phyloP scores from a whole-genome alignment of 129 eudicot species.

The Smallanthus sonchifolius region DNA sequence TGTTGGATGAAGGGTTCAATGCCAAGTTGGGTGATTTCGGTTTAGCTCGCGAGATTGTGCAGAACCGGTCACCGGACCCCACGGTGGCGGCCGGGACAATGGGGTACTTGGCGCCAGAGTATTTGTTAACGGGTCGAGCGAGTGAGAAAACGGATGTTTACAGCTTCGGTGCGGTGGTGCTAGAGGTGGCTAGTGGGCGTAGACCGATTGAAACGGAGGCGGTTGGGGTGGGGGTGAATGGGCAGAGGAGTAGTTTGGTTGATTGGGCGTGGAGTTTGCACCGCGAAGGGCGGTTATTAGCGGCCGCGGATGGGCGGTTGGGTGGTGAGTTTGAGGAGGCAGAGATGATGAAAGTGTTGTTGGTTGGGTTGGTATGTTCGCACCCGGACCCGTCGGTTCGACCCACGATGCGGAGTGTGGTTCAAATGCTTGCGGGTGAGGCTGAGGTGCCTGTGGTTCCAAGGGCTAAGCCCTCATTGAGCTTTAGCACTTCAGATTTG shows the following conservation, averaged over 20 bases:
- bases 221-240: constrained; percentile 26
- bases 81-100: constrained; percentile 91
- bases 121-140: constrained; percentile 75
- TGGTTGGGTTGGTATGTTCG: constrained; percentile 76
- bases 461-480: constrained; percentile 58
- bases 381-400: constrained; percentile 75
- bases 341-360: constrained; percentile 65
- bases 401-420: constrained; percentile 79
- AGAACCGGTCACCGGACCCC: constrained; percentile 81
- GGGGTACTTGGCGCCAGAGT: constrained; percentile 94
- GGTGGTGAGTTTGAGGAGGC: constrained; percentile 57
- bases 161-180: constrained; percentile 86
- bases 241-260: constrained; percentile 52
- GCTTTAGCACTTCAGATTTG: constrained; percentile 68
- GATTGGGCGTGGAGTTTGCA: constrained; percentile 97
- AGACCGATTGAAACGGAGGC: constrained; percentile 71
- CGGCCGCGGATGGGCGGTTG: constrained; percentile 53
- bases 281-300: constrained; percentile 49
- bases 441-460: constrained; percentile 76
- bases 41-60: constrained; percentile 63
- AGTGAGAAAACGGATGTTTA: constrained; percentile 82
- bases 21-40: constrained; percentile 91
- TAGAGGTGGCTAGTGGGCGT: constrained; percentile 89
- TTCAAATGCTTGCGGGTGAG: constrained; percentile 79
- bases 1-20: constrained; percentile 83